Base-by-base conservation (phyloP, 164 flowering plant species). In the Magnolia sinica region DNA sequence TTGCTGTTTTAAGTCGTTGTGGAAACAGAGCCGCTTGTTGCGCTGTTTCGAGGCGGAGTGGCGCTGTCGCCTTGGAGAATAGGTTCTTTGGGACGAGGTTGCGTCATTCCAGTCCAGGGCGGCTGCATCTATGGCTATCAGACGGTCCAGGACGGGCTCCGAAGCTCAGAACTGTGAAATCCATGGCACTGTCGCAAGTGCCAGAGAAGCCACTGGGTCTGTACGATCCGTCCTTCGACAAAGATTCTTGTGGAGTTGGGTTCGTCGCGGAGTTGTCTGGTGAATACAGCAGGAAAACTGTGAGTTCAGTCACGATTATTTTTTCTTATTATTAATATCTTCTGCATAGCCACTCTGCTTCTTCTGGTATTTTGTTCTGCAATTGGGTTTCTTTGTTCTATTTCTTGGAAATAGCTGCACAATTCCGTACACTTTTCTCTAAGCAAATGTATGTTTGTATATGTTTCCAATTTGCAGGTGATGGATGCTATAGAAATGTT, bases 201-300 rank as follows among this genome's bases (percentile, higher is more conserved):
- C 99, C 99, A 51, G 97, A 93, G 84, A 91, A 93, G 88, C 97
- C 98, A 4, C 88, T 93, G n/a, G 99, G 99, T 11, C 81, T 96
- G 7, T 96, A 94, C 61, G 95, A 96, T 83, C 94, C 99, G 4
- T 73, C 87, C 2, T 89, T 90, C 49, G 99, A 96, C 81, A 96
- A 92, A 86, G 99, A 96, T 78, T 92, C 99, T 1, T 96, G 99
- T 71, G 99, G 99, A 16, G 99, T 96, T 45, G 99, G 99, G 49
- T 96, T 96, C 51, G 94, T 94, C 22, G 99, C 98, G 0, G 99
- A 96, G 77, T 82, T 96, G 20, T 94, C 99, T 18, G 98, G 99
- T n/a, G 90, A 91, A 71, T 78, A 83, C 81, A 92, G 90, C 85
- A 89, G 99, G 72, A 90, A 89, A 81, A 96, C 98, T 84, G 98